These are phyloP conservation scores for Podaxis rugospora DNA, from an alignment of 768 basidiomycete species.

Conservation along the genomic window DNA sequence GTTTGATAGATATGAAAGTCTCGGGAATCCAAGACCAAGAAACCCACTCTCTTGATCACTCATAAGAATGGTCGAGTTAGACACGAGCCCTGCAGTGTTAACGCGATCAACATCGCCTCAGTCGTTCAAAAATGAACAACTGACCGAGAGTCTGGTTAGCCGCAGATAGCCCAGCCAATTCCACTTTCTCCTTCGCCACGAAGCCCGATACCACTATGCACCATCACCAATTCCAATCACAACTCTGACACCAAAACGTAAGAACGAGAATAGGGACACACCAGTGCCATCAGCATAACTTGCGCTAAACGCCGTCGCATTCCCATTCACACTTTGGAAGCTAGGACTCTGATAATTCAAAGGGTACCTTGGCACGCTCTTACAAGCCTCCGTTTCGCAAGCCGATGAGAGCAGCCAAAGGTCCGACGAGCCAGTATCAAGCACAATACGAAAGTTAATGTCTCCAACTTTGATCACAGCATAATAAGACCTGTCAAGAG, in stretches of 20 bases:
- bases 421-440: slow-evolving; percentile 75
- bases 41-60: slow-evolving; percentile 65
- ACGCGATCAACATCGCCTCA: slow-evolving; percentile 6
- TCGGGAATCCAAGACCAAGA: slow-evolving; percentile 72
- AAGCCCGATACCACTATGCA: slow-evolving; percentile 63
- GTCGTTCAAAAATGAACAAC: slow-evolving; percentile 13
- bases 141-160: slow-evolving; percentile 65
- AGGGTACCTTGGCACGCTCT: slow-evolving; percentile 63
- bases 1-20: slow-evolving; percentile 57
- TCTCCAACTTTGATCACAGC: slow-evolving; percentile 54
- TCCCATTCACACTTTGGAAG: slow-evolving; percentile 56
- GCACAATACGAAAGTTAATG: slow-evolving; percentile 61
- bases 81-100: slow-evolving; percentile 46
- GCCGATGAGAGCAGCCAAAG: slow-evolving; percentile 66
- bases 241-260: background rate
- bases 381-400: slow-evolving; percentile 55
- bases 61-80: slow-evolving; percentile 58
- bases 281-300: slow-evolving; percentile 68
- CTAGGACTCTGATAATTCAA: slow-evolving; percentile 62
- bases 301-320: slow-evolving; percentile 53
- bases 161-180: slow-evolving; percentile 55
- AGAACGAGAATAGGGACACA: slow-evolving; percentile 28
- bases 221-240: background rate
- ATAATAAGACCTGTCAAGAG: slow-evolving; percentile 57
- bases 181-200: slow-evolving; percentile 61